These are phyloP conservation scores for Chlorociboria aeruginascens DNA, from an alignment of 495 filamentous ascomycete species.

Conservation along the genomic window DNA sequence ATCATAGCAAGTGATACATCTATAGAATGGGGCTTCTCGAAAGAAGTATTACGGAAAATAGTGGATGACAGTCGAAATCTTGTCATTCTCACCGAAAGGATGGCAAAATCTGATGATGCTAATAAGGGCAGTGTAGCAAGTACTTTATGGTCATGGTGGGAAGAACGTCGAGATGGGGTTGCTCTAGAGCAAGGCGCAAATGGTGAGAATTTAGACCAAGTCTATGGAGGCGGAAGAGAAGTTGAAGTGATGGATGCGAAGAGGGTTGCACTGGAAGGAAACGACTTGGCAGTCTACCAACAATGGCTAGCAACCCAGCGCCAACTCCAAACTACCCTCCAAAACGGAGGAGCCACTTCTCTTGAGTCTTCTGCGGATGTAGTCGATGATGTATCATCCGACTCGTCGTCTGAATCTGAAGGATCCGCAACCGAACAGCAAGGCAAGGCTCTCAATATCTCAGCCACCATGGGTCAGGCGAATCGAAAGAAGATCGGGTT, in stretches of 20 bases:
- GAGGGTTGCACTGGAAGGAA: slow-evolving; percentile 53
- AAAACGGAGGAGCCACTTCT: slow-evolving; percentile 48
- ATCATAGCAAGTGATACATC: slow-evolving; percentile 86
- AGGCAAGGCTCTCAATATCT: slow-evolving; percentile 81
- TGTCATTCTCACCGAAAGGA: slow-evolving; percentile 70
- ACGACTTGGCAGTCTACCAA: slow-evolving; percentile 71
- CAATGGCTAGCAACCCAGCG: slow-evolving; percentile 76
- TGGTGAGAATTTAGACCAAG: slow-evolving; percentile 51
- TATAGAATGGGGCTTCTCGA: slow-evolving; percentile 91
- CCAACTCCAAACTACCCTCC: slow-evolving; percentile 65
- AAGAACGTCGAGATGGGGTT: slow-evolving; percentile 50
- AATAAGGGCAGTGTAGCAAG: slow-evolving; percentile 35
- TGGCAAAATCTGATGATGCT: slow-evolving; percentile 25
- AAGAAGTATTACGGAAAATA: slow-evolving; percentile 63
- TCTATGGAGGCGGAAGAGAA: slow-evolving; percentile 51
- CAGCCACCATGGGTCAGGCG: slow-evolving; percentile 66
- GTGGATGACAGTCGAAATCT: slow-evolving; percentile 67
- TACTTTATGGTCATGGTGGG: slow-evolving; percentile 64
- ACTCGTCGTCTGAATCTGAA: slow-evolving; percentile 71
- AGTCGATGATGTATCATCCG: slow-evolving; percentile 69
- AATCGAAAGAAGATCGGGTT: slow-evolving; percentile 70
- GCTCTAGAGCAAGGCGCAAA: slow-evolving; percentile 41
- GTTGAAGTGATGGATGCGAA: slow-evolving; percentile 46
- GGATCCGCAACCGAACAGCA: slow-evolving; percentile 85
- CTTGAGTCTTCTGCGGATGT: slow-evolving; percentile 64